These are phyloP conservation scores for Kregervanrija delftensis DNA, from an alignment of 805 yeast species.

Conservation along the genomic window DNA sequence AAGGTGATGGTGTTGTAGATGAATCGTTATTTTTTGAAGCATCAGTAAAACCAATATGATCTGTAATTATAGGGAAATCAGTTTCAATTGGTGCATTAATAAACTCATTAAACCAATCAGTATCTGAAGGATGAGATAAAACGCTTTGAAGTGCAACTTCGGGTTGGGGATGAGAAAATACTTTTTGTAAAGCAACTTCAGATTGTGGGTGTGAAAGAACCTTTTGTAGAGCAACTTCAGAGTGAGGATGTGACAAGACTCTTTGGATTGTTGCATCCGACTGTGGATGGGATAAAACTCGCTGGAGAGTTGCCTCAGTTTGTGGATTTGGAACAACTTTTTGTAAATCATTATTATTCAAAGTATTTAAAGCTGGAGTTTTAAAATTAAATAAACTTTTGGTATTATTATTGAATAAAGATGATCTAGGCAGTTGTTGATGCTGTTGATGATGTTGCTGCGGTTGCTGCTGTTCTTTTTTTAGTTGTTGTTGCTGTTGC, in stretches of 20 bases:
- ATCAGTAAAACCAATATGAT: constrained; percentile 54
- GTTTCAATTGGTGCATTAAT: constrained; percentile 60
- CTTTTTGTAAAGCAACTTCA: constrained; percentile 12
- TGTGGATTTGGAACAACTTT: not conserved
- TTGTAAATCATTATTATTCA: not conserved
- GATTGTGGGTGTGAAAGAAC: constrained; percentile 14
- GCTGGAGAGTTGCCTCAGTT: constrained; percentile 4
- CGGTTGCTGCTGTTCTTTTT: constrained; percentile 1
- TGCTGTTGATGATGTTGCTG: constrained; percentile 2
- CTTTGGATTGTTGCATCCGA: constrained; percentile 11
- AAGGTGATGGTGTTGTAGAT: constrained; percentile 23
- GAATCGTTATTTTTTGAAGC: constrained; percentile 28
- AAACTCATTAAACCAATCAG: constrained; percentile 67
- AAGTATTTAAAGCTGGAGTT: constrained; percentile 2
- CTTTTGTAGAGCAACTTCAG: constrained; percentile 11
- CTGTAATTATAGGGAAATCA: constrained; percentile 44
- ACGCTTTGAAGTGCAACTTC: constrained; percentile 8
- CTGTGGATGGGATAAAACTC: constrained; percentile 12
- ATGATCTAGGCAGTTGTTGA: constrained; percentile 1
- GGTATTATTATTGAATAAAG: too few relatives aligned
- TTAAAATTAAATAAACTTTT: constrained; percentile 1
- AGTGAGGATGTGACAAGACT: constrained; percentile 13
- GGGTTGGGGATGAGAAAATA: constrained; percentile 14
- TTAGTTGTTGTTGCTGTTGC: constrained; percentile 2
- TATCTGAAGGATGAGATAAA: constrained; percentile 16